Evolutionary conservation across 2,329 filamentous ascomycete genomes (phyloP).

Genomic region (Alternaria infectoria): DNA sequence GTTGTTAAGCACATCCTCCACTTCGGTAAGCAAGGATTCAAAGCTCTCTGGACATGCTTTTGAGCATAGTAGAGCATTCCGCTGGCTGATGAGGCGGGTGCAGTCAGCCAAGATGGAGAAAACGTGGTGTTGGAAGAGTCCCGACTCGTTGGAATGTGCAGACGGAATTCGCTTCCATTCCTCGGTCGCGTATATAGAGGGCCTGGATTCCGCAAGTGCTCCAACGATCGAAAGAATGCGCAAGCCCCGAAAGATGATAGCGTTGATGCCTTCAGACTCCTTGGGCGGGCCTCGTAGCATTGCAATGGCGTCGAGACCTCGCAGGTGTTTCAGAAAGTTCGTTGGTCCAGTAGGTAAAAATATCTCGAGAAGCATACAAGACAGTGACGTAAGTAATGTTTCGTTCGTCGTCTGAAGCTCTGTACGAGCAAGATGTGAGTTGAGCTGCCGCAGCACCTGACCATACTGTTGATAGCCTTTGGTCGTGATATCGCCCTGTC

Average conservation of each 20-base stretch:
- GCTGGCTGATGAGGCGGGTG: conserved; percentile 24
- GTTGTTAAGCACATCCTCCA: conserved; percentile 2
- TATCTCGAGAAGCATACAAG: conserved; percentile 37
- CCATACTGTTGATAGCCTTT: conserved; percentile 34
- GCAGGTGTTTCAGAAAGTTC: conserved; percentile 37
- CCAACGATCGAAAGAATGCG: conserved; percentile 33
- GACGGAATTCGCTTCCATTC: conserved; percentile 33
- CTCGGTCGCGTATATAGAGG: conserved; percentile 26
- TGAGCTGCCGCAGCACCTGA: conserved; percentile 31
- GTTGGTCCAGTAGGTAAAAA: conserved; percentile 35
- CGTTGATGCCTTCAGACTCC: conserved; percentile 8
- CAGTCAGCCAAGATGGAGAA: conserved; percentile 34
- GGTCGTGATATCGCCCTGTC: conserved; percentile 20
- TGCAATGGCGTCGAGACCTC: conserved; percentile 37
- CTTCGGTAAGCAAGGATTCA: conserved; percentile 11
- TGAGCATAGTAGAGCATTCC: conserved; percentile 7
- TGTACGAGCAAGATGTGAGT: conserved; percentile 22
- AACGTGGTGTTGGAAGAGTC: conserved; percentile 24
- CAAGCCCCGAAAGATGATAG: conserved; percentile 26
- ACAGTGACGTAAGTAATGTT: conserved; percentile 32
- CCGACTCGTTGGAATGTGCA: conserved; percentile 11
- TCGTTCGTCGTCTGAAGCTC: conserved; percentile 28
- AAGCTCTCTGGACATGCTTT: not conserved
- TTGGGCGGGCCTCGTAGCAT: conserved; percentile 29
- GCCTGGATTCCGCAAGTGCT: conserved; percentile 22